phyloP scores from a whole-genome alignment of 169 alveolate genomes.

The Babesia bovis region DNA sequence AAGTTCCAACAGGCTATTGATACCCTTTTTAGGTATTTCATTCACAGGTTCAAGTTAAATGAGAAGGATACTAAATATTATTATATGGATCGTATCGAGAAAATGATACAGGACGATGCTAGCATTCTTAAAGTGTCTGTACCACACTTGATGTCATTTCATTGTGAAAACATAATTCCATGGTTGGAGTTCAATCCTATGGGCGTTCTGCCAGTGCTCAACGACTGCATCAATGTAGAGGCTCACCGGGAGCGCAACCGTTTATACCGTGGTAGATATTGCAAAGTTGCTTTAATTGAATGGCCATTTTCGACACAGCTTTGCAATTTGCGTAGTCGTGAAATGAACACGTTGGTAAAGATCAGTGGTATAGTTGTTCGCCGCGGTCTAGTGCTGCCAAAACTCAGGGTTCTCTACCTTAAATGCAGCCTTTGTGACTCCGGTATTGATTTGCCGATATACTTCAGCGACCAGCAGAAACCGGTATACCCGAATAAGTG shows the following conservation, averaged over 20 bases:
- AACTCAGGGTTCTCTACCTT: slow-evolving; percentile 86
- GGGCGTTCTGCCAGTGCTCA: slow-evolving; percentile 79
- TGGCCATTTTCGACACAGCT: slow-evolving; percentile 91
- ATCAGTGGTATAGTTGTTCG: slow-evolving; percentile 80
- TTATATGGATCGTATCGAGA: slow-evolving; percentile 78
- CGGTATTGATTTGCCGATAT: slow-evolving; percentile 77
- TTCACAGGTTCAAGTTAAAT: slow-evolving; percentile 51
- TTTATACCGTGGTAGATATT: slow-evolving; percentile 76
- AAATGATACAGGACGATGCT: slow-evolving; percentile 83
- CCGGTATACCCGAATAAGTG: slow-evolving; percentile 87
- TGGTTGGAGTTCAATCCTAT: slow-evolving; percentile 80
- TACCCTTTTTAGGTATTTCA: slow-evolving; percentile 74
- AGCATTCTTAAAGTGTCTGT: slow-evolving; percentile 80
- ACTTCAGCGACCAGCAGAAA: slow-evolving; percentile 73
- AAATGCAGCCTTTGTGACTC: slow-evolving; percentile 86
- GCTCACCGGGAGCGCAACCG: slow-evolving; percentile 76
- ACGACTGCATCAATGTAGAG: slow-evolving; percentile 80
- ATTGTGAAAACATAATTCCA: slow-evolving; percentile 78
- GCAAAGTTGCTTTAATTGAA: slow-evolving; percentile 84
- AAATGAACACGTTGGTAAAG: slow-evolving; percentile 90
- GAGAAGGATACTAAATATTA: slow-evolving; percentile 70
- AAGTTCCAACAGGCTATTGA: slow-evolving; percentile 84
- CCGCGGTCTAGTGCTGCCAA: slow-evolving; percentile 89
- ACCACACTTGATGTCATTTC: slow-evolving; percentile 77
- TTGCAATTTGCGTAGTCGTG: slow-evolving; percentile 90